Conservation (phyloP, 352 stramenopile species). For the Globisporangium middletonii region DNA sequence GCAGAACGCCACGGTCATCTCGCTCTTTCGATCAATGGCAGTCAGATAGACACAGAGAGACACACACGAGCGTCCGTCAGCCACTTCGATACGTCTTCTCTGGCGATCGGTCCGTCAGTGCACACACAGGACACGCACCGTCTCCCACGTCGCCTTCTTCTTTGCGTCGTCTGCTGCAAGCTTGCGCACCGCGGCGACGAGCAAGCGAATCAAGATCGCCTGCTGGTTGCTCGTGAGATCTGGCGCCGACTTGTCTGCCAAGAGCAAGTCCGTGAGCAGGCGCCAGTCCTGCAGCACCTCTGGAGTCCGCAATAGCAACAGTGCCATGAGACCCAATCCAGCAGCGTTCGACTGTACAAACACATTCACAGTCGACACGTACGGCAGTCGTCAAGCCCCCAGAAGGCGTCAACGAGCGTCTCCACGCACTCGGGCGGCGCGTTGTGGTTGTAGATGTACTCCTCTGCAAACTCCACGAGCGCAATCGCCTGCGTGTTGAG, state of each 20-base stretch:
- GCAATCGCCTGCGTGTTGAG: constrained; percentile 84
- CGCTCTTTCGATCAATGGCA: constrained; percentile 31
- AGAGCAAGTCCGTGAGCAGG: constrained; percentile 61
- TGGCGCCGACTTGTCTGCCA: constrained; percentile 76
- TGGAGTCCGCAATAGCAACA: constrained; percentile 18
- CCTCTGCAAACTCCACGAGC: constrained; percentile 86
- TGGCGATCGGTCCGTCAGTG: neutral
- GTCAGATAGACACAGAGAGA: neutral
- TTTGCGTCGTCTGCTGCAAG: constrained; percentile 36
- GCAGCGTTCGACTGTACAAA: neutral
- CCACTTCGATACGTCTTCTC: neutral
- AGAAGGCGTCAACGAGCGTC: constrained; percentile 82
- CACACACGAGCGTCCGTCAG: neutral
- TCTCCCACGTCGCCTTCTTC: constrained; percentile 43
- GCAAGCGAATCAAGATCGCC: constrained; percentile 66
- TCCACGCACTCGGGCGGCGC: constrained; percentile 56
- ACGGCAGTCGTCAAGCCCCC: constrained; percentile 82
- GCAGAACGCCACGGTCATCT: constrained; percentile 75
- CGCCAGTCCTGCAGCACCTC: constrained; percentile 83
- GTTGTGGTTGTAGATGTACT: constrained; percentile 70
- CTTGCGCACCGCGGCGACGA: constrained; percentile 66
- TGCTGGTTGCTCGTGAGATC: constrained; percentile 78
- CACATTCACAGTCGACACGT: constrained; percentile 21
- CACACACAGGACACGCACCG: constrained; percentile 23
- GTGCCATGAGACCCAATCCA: constrained; percentile 8